Base-by-base conservation (phyloP, 345 rosid species). In the Murraya paniculata region DNA sequence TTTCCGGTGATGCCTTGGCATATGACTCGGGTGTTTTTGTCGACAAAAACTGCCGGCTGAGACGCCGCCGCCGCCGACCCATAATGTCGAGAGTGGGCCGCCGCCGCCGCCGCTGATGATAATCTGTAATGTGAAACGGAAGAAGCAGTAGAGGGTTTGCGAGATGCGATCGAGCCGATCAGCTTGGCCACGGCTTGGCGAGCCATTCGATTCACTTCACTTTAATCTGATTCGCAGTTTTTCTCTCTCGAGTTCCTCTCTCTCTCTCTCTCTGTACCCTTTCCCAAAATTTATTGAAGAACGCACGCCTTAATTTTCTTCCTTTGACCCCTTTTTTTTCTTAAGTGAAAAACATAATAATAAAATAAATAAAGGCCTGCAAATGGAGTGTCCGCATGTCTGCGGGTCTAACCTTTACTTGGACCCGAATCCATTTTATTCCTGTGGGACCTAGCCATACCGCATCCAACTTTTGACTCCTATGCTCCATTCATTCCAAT, bases 1-100 rank as follows among this genome's bases (percentile, higher is more conserved):
- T 91, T 94, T 1, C 99, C 98, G 28, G 98, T 97, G 85, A 97
- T 92, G 11, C 99, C 99, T 81, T 97, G 99, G 81, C 98, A 97
- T 22, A 96, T 88, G 59, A 96, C 89, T 53, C 99, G 88, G 1
- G 94, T 93, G 83, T 86, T 97, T 80, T 97, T 91, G 89, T 94
- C 98, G 0, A 93, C 97, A 83, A 96, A 96, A 2, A 93, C 99
- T 0, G 98, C 91, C n/a, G 98, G 93, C 55, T 84, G 89, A 48
- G 88, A 81, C 4, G 81, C 76, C 35, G 92, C 86, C 78, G 89
- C 87, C 25, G 94, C 84, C 25, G 94, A 87, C 31, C 89, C 90
- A 73, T 87, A 87, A 64, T 86, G 64, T 33, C 92, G 90, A 16
- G 87, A 82, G 71, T 83, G 88, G 4, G 71, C 50, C 24, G 84